Conservation (phyloP, 345 rosid genomes). For the Mercurialis annua region DNA sequence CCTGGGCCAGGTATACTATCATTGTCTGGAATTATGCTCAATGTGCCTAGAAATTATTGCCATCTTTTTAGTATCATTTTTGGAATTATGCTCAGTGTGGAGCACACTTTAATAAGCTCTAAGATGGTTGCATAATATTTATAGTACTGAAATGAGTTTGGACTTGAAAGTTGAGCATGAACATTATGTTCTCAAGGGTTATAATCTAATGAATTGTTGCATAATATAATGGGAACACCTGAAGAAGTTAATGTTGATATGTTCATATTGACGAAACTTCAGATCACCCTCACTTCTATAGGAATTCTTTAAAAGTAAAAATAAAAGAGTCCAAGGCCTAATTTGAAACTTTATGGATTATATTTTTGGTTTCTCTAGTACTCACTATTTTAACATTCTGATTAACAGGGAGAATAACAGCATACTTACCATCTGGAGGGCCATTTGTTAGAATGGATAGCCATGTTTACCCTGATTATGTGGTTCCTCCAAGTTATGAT, state of each 20-base stretch:
- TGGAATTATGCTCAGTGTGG: not conserved
- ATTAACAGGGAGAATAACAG: constrained; percentile 80
- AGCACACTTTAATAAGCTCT: not conserved
- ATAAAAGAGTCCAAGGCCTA: not conserved
- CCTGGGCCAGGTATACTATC: constrained; percentile 83
- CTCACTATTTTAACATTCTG: not conserved
- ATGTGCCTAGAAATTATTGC: not conserved
- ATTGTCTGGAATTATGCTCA: not conserved
- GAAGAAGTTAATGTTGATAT: not conserved
- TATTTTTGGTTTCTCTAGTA: not conserved
- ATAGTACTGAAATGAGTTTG: not conserved
- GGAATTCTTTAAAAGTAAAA: not conserved
- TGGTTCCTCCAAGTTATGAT: constrained; percentile 99
- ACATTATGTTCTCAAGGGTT: not conserved
- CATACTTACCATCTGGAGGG: constrained; percentile 98
- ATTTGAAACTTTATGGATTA: not conserved
- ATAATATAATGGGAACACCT: not conserved
- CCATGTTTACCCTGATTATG: constrained; percentile 92
- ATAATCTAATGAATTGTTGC: not conserved
- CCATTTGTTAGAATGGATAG: constrained; percentile 99
- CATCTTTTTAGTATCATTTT: not conserved
- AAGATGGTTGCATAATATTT: not conserved
- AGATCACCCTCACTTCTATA: not conserved
- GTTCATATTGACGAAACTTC: not conserved
- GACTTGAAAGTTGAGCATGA: not conserved